Base-by-base conservation (phyloP, 163 green algal genomes). In the Scenedesmus sp. region DNA sequence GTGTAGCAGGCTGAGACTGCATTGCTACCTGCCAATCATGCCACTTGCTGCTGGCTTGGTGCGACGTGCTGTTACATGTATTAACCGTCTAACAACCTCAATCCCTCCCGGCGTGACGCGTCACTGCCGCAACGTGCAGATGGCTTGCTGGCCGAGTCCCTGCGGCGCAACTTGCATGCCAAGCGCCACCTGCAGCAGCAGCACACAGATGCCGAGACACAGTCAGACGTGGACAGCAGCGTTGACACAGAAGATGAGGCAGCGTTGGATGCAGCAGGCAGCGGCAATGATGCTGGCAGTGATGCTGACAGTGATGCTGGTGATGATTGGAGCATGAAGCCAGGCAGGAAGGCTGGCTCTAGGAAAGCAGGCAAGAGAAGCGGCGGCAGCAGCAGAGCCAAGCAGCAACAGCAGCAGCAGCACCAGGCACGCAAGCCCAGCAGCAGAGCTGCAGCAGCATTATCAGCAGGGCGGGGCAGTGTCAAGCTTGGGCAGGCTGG, bases 101-200 rank as follows among this genome's bases (percentile, higher is more conserved):
- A 12, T 15, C 62, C 18, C 18, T 16, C 10, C 9, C 10, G 62
- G 62, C 59, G 9, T 10, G 9, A 64, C 59, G 34, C 34, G 34
- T 46, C 34, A 46, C 34, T 46, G 34, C 59, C 59, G 9, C 66
- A 54, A 13, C 6, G 8, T 74, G 82, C 90, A 93, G 90, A 93
- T 66, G 70, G 90, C 20, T 46, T 96, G 2, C 77, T 95, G 4
- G 64, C 85, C 3, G 87, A 89, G 7, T 94, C 94, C 18, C 81
- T 82, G 66, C 85, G 46, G 1, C 90, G 94, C 18, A 96, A 95
- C 92, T 94, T 90, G 1, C 90, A 94, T 56, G 93, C 88, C 83
- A 96, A 96, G 90, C 93, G 94, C 16, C 91, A 93, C 54, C 56
- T 92, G 9, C 77, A 57, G 86, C 90, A 82, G 89, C 86, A 77